Evolutionary conservation across 106 monocot genomes (phyloP).

Genomic region (Dendrobium catenatum): DNA sequence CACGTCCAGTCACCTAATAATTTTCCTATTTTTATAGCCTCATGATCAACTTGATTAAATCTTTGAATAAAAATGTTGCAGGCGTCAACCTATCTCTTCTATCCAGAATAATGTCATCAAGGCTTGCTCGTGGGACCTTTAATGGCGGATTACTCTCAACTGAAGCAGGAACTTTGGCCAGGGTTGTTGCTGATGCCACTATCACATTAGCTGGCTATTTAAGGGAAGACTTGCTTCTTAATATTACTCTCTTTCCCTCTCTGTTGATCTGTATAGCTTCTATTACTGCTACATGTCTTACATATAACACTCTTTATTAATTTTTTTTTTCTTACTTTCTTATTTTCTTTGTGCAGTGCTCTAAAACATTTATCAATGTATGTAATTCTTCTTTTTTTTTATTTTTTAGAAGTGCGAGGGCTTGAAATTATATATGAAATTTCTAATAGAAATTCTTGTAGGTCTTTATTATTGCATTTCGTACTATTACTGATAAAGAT

Average conservation of each 20-base stretch:
- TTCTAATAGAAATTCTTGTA: no score
- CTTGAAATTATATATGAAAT: no score
- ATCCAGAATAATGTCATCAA: slow-evolving; percentile 40
- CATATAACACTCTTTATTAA: slow-evolving; percentile 37
- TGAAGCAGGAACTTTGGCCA: slow-evolving; percentile 44
- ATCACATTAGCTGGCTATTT: slow-evolving; percentile 48
- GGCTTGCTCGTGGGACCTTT: slow-evolving; percentile 50
- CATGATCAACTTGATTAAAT: not conserved
- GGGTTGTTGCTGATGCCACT: slow-evolving; percentile 41
- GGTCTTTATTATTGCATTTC: no score
- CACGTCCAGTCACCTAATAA: no score
- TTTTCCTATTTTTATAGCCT: no score
- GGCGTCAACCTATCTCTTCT: slow-evolving; percentile 49
- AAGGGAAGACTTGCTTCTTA: slow-evolving; percentile 22
- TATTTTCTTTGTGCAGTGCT: not conserved
- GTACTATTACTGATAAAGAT: no score
- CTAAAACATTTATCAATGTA: not conserved
- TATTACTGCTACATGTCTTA: slow-evolving; percentile 21
- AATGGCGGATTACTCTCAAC: slow-evolving; percentile 46
- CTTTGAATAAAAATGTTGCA: slow-evolving; percentile 10
- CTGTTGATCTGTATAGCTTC: slow-evolving; percentile 30
- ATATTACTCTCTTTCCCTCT: slow-evolving; percentile 33
- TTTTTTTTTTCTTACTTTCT: not conserved
- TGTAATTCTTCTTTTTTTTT: no score
- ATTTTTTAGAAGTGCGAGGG: no score